Conservation (phyloP, 2,329 filamentous ascomycete genomes). For the Chaetomiaceae sp. region DNA sequence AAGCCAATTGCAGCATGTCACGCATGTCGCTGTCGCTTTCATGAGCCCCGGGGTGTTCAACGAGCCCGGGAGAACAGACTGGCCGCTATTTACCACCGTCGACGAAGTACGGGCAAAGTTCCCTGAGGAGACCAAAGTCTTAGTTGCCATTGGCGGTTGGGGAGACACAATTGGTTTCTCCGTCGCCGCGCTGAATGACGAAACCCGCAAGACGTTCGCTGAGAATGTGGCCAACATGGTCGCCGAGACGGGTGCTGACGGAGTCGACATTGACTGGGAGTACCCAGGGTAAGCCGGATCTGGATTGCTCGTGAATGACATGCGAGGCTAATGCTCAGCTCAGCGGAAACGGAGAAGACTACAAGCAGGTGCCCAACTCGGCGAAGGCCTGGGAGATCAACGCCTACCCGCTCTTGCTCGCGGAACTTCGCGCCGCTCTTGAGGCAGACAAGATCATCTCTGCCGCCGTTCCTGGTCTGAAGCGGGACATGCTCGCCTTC, state of each 20-base stretch:
- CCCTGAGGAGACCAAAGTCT: slow-evolving; percentile 51
- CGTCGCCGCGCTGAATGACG: slow-evolving; percentile 46
- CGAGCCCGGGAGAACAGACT: slow-evolving; percentile 34
- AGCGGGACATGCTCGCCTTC: slow-evolving; percentile 64
- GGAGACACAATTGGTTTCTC: slow-evolving; percentile 63
- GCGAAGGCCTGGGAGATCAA: slow-evolving; percentile 55
- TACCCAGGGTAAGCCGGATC: slow-evolving; percentile 35
- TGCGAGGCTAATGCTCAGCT: not conserved
- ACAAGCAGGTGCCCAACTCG: slow-evolving; percentile 56
- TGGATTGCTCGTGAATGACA: not conserved
- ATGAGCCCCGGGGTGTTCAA: slow-evolving; percentile 52
- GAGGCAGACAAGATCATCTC: slow-evolving; percentile 57
- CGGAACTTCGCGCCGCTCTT: slow-evolving; percentile 53
- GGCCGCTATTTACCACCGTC: slow-evolving; percentile 52
- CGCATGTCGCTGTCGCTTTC: slow-evolving; percentile 56
- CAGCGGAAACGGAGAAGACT: slow-evolving; percentile 63
- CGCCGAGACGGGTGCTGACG: slow-evolving; percentile 58
- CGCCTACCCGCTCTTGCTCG: slow-evolving; percentile 57
- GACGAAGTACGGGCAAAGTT: slow-evolving; percentile 45
- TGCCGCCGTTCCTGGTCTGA: slow-evolving; percentile 60
- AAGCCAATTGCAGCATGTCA: slow-evolving; percentile 40
- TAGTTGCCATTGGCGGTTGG: slow-evolving; percentile 73
- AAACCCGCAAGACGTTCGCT: slow-evolving; percentile 54
- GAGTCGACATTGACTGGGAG: slow-evolving; percentile 64
- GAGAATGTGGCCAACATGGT: slow-evolving; percentile 61